Percentiles rank a stretch among this genome's conserved stretches.
Evolutionary conservation across 2,329 filamentous ascomycete species (phyloP).

Genomic region (Passalora sequoiae): DNA sequence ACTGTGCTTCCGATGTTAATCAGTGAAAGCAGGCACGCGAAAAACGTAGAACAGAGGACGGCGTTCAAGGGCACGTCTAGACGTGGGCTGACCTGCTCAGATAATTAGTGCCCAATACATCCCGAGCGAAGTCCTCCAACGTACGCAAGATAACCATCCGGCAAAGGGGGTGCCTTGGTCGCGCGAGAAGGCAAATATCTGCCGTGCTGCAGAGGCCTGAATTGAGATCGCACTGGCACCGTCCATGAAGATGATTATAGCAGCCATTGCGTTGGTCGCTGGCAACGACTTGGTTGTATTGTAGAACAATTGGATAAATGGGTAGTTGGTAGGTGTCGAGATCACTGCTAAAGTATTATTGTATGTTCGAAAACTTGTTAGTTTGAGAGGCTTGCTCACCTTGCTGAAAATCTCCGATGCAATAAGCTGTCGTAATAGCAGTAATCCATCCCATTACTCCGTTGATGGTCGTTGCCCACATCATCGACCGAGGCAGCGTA

Average conservation of each 20-base stretch:
- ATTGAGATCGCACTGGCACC: constrained; percentile 21
- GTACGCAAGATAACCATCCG: neutral
- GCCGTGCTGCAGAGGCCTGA: constrained; percentile 24
- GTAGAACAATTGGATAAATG: constrained; percentile 25
- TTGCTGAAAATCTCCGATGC: constrained; percentile 16
- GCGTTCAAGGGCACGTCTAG: constrained; percentile 16
- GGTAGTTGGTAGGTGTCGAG: constrained; percentile 25
- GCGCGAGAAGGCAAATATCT: constrained; percentile 14
- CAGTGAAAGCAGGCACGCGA: constrained; percentile 16
- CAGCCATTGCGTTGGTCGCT: constrained; percentile 23
- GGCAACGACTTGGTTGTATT: constrained; percentile 23
- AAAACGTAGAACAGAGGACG: constrained; percentile 10
- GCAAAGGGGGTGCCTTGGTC: constrained; percentile 9
- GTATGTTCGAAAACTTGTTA: no score
- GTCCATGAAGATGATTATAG: constrained; percentile 23
- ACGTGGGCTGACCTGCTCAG: constrained; percentile 6
- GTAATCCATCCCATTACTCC: constrained; percentile 15
- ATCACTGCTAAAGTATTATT: no score
- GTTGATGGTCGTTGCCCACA: constrained; percentile 15
- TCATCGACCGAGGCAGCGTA: constrained; percentile 22
- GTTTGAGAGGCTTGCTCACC: no score
- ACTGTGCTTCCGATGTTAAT: constrained; percentile 36
- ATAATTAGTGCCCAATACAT: no score
- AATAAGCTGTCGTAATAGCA: constrained; percentile 15
- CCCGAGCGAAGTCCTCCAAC: no score